Percentiles rank a stretch among this genome's conserved stretches.
phyloP scores from a whole-genome alignment of 768 basidiomycete genomes.

The Boletellus ananas region DNA sequence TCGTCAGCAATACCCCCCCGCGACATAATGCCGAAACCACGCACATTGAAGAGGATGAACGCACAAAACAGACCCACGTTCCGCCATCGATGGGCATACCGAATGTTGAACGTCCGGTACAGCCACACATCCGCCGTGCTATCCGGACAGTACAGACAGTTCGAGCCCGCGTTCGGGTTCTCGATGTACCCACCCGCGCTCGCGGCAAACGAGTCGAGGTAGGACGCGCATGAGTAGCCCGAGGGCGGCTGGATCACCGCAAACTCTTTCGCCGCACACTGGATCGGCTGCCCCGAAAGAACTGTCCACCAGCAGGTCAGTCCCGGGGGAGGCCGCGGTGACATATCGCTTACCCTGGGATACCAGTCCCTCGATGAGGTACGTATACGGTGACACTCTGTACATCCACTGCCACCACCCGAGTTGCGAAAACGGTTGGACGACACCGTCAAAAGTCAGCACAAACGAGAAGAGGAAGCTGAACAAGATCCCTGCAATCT shows the following conservation, averaged over 20 bases:
- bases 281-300: slow-evolving; percentile 45
- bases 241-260: slow-evolving; percentile 47
- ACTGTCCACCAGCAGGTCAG: slow-evolving; percentile 31
- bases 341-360: slow-evolving; percentile 40
- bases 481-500: slow-evolving; percentile 57
- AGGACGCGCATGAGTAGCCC: slow-evolving; percentile 46
- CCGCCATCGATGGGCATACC: slow-evolving; percentile 48
- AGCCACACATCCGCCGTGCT: slow-evolving; percentile 55
- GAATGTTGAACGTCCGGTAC: slow-evolving; percentile 50
- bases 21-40: slow-evolving; percentile 9
- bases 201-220: slow-evolving; percentile 41
- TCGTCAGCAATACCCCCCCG: background rate
- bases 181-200: slow-evolving; percentile 46
- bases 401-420: slow-evolving; percentile 78
- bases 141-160: slow-evolving; percentile 54
- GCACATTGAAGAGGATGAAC: slow-evolving; percentile 42
- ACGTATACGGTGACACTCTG: slow-evolving; percentile 49
- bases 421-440: slow-evolving; percentile 59
- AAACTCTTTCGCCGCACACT: slow-evolving; percentile 61
- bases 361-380: slow-evolving; percentile 48
- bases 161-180: slow-evolving; percentile 34
- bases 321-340: background rate
- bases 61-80: slow-evolving; percentile 45
- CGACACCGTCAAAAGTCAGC: slow-evolving; percentile 63
- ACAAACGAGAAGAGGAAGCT: slow-evolving; percentile 60